Conservation (phyloP, 2,329 filamentous ascomycete species). For the Neofusicoccum kwambonambiense region DNA sequence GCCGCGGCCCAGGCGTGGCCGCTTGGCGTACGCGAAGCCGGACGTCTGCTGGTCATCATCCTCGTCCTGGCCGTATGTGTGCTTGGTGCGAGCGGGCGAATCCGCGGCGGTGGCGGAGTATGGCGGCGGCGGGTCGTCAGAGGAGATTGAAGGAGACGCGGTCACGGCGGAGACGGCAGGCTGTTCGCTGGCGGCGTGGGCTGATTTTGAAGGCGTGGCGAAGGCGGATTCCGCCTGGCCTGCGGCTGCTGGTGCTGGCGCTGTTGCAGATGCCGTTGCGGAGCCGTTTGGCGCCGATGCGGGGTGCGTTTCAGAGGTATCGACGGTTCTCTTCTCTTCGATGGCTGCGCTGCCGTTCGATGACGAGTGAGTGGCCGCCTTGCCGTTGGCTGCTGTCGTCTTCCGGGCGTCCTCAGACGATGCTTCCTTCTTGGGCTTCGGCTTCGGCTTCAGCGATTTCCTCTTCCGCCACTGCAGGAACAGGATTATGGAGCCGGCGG, state of each 20-base stretch:
- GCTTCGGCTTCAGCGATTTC: constrained; percentile 13
- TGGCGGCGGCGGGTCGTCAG: background rate
- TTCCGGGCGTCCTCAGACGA: background rate
- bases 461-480: constrained; percentile 18
- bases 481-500: constrained; percentile 15
- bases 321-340: background rate
- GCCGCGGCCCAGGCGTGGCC: constrained; percentile 7
- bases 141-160: background rate
- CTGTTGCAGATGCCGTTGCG: background rate
- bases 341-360: background rate
- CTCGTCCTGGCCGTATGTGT: background rate
- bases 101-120: background rate
- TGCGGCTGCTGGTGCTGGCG: background rate
- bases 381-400: background rate
- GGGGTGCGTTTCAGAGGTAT: background rate
- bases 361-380: background rate
- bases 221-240: background rate
- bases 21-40: constrained; percentile 3
- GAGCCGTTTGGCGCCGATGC: constrained; percentile 7
- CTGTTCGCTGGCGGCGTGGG: too few species aligned
- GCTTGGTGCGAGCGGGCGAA: background rate
- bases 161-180: background rate
- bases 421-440: background rate
- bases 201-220: background rate
- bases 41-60: background rate